Evolutionary conservation across 2,329 filamentous ascomycete species (phyloP).

Genomic region (Dryadomyces sulphureus): DNA sequence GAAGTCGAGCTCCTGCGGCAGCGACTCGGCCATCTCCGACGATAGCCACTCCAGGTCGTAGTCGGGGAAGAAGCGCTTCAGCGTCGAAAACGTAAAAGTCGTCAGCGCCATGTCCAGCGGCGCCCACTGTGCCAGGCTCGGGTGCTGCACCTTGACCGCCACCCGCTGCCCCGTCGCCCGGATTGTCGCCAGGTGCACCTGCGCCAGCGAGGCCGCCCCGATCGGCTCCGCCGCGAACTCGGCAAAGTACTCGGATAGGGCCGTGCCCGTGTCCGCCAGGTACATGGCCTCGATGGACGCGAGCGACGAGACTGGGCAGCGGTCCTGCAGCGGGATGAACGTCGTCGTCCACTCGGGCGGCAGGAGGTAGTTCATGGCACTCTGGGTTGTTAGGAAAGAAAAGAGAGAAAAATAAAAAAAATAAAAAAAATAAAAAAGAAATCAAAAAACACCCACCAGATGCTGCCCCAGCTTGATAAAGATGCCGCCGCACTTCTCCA

Average conservation of each 20-base stretch:
- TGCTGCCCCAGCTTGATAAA: constrained; percentile 98
- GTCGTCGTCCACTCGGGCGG: constrained; percentile 88
- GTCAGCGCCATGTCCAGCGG: constrained; percentile 78
- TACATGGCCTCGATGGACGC: constrained; percentile 84
- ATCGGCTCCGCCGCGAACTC: constrained; percentile 71
- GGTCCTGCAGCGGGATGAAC: constrained; percentile 90
- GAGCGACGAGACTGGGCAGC: constrained; percentile 82
- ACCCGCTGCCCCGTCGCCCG: constrained; percentile 73
- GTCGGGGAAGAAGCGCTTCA: constrained; percentile 91
- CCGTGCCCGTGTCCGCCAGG: constrained; percentile 61
- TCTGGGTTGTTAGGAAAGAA: constrained; percentile 29
- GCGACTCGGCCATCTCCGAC: constrained; percentile 77
- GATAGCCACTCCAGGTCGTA: constrained; percentile 96
- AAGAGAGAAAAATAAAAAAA: neutral
- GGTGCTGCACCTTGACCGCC: constrained; percentile 94
- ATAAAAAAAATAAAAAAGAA: neutral
- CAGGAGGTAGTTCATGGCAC: constrained; percentile 88
- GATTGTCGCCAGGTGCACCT: constrained; percentile 79
- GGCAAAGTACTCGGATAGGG: constrained; percentile 70
- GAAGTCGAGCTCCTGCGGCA: constrained; percentile 89
- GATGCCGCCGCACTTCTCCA: constrained; percentile 94
- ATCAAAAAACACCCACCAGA: constrained; percentile 34
- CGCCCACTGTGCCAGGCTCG: constrained; percentile 76
- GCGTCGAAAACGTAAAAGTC: constrained; percentile 70
- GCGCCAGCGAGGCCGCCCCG: constrained; percentile 83